phyloP scores from a whole-genome alignment of 495 filamentous ascomycete species.

The Aspergillus homomorphus region DNA sequence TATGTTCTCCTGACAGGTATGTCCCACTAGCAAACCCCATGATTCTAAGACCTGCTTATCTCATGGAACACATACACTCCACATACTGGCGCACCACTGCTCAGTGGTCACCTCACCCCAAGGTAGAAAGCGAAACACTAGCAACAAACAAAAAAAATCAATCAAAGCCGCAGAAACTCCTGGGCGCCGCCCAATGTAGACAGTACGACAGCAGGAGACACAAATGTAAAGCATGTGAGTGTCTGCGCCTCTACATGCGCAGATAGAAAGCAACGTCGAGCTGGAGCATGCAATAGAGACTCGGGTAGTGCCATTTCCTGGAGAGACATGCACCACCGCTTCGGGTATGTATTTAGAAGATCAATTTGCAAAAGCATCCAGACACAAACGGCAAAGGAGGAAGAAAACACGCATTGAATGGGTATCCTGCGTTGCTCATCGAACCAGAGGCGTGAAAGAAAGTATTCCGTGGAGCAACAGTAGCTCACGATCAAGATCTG shows the following conservation, averaged over 20 bases:
- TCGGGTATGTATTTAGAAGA: background rate
- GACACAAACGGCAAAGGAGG: background rate
- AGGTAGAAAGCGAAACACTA: background rate
- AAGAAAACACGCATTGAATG: background rate
- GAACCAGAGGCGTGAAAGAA: background rate
- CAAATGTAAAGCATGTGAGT: background rate
- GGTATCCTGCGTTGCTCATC: background rate
- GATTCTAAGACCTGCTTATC: slow-evolving; percentile 28
- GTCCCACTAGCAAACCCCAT: slow-evolving; percentile 16
- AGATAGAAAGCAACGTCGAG: background rate
- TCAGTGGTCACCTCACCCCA: slow-evolving; percentile 9
- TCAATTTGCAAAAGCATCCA: background rate
- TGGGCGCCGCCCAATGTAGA: slow-evolving; percentile 13
- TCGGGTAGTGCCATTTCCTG: background rate
- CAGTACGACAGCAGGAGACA: slow-evolving; percentile 1
- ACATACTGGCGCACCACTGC: slow-evolving; percentile 8
- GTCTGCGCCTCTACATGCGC: background rate
- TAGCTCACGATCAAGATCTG: background rate
- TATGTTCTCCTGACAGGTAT: slow-evolving; percentile 20
- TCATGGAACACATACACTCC: slow-evolving; percentile 20
- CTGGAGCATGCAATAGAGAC: background rate
- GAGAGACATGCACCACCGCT: background rate
- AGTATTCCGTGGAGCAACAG: background rate
- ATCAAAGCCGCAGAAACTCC: slow-evolving; percentile 8
- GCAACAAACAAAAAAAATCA: slow-evolving; percentile 3